A percentile compares a stretch with the other conserved stretches of the same genome.
phyloP scores from a whole-genome alignment of 1,284 basidiomycete genomes.

The Malassezia equina region DNA sequence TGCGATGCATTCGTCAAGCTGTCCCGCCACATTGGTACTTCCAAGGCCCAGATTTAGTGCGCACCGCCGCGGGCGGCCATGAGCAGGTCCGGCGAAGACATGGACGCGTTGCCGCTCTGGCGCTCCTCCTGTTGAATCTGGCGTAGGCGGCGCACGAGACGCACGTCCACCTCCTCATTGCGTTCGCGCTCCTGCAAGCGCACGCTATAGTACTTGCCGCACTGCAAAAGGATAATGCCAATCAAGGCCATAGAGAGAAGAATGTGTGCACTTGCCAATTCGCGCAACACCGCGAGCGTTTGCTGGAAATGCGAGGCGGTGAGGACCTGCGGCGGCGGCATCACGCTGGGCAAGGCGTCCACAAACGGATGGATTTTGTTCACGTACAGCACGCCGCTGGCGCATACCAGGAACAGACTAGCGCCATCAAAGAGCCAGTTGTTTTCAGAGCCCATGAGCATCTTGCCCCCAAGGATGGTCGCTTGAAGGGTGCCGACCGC shows the following conservation, averaged over 20 bases:
- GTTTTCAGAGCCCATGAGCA: constrained; percentile 35
- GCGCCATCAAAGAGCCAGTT: constrained; percentile 48
- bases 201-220: constrained; percentile 47
- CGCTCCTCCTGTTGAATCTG: constrained; percentile 30
- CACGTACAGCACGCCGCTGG: constrained; percentile 34
- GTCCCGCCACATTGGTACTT: constrained; percentile 26
- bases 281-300: constrained; percentile 16
- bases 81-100: neutral
- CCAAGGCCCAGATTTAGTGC: constrained; percentile 13
- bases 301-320: neutral
- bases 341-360: neutral
- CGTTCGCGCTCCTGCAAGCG: constrained; percentile 43
- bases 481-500: constrained; percentile 23
- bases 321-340: neutral
- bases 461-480: constrained; percentile 28
- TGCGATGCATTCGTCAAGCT: constrained; percentile 39
- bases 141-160: constrained; percentile 32
- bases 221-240: constrained; percentile 42
- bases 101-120: constrained; percentile 3
- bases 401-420: constrained; percentile 44
- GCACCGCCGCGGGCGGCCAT: neutral
- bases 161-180: constrained; percentile 43
- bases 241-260: constrained; percentile 42
- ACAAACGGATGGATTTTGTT: constrained; percentile 36
- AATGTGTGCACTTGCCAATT: constrained; percentile 41